Evolutionary conservation across 108 stramenopile genomes (phyloP).

Genomic region (Epithemia pelagica): DNA sequence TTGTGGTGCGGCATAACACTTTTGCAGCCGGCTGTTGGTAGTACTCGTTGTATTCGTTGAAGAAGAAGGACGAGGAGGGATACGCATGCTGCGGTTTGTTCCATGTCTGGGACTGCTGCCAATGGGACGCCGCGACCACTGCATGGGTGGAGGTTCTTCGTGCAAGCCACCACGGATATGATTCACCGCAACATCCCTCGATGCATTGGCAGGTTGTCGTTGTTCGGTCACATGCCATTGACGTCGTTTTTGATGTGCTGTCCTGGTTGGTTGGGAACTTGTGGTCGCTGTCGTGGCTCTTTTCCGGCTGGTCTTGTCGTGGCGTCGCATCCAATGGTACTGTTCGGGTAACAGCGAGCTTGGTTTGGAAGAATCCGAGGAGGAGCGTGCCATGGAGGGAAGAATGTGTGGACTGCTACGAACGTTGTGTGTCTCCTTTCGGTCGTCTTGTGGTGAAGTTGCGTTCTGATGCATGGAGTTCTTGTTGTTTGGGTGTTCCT

Average conservation of each 20-base stretch:
- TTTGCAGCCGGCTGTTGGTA: background rate
- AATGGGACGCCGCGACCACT: background rate
- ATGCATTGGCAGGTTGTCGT: background rate
- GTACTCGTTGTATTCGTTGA: background rate
- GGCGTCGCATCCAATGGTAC: too few species aligned
- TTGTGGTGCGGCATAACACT: background rate
- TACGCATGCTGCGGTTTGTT: too few species aligned
- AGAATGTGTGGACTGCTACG: background rate
- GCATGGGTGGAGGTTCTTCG: background rate
- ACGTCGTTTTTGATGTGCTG: background rate
- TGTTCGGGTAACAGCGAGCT: background rate
- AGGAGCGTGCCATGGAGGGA: background rate
- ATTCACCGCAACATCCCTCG: background rate
- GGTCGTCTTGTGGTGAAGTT: background rate
- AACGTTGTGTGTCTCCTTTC: background rate
- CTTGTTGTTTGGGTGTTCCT: too few species aligned
- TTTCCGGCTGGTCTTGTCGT: too few species aligned
- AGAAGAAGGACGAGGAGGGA: background rate
- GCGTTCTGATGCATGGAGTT: background rate
- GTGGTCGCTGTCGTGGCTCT: background rate
- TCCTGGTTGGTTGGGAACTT: background rate
- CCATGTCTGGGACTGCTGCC: background rate
- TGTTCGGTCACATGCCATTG: background rate
- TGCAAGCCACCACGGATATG: background rate
- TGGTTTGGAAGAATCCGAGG: background rate